Percentiles rank a stretch among this genome's conserved stretches.
These are phyloP conservation scores for Claviceps pusilla DNA, from an alignment of 2,329 filamentous ascomycete genomes.

Conservation along the genomic window DNA sequence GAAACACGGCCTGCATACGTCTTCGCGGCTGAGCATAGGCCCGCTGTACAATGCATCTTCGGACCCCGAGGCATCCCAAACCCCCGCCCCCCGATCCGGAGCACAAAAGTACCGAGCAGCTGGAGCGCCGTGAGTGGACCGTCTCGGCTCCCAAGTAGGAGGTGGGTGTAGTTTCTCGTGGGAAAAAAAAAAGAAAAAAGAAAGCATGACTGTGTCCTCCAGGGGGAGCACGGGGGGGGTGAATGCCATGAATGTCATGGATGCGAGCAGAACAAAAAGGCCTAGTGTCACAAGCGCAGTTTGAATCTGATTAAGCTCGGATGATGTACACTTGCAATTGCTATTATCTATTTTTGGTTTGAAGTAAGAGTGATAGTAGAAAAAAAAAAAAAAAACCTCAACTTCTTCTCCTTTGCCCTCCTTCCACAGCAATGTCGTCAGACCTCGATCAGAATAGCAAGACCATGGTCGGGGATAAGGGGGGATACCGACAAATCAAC, in stretches of 20 bases:
- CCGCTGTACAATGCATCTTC: not conserved
- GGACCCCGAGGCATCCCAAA: not conserved
- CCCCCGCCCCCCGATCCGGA: not conserved
- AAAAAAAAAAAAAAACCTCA: too few relatives aligned
- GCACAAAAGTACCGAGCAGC: not conserved
- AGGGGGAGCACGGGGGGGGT: too few relatives aligned
- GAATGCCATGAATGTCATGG: too few relatives aligned
- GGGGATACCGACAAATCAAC: constrained; percentile 31
- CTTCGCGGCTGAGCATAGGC: not conserved
- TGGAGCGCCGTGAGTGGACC: not conserved
- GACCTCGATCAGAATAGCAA: not conserved
- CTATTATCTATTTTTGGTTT: too few relatives aligned
- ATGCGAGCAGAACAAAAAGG: too few relatives aligned
- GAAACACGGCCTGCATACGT: not conserved
- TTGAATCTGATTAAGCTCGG: too few relatives aligned
- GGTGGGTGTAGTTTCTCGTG: too few relatives aligned
- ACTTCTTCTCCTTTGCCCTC: not conserved
- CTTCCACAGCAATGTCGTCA: not conserved
- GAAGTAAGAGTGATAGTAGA: too few relatives aligned
- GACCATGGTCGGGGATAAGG: constrained; percentile 5
- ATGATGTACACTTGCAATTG: not conserved
- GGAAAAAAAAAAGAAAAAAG: too few relatives aligned
- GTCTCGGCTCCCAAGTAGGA: too few relatives aligned
- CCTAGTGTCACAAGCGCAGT: too few relatives aligned
- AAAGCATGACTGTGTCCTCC: too few relatives aligned